A percentile compares a stretch with the other conserved stretches of the same genome.
phyloP scores from a whole-genome alignment of 768 basidiomycete genomes.

The Amanita muscaria region DNA sequence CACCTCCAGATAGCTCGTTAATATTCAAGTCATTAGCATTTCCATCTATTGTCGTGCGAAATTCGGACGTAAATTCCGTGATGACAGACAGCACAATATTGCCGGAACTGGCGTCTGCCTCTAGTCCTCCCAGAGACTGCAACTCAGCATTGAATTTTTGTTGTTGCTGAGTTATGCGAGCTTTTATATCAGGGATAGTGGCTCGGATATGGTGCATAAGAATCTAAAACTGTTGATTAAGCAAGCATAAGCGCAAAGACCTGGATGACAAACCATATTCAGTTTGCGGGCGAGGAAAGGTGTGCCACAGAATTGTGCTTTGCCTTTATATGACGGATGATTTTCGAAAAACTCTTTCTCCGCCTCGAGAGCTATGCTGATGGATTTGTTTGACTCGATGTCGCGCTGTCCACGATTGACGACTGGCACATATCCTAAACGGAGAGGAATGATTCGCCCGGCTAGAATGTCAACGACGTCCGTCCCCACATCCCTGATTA shows the following conservation, averaged over 20 bases:
- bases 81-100: slow-evolving; percentile 95
- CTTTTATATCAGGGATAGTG: slow-evolving; percentile 98
- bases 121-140: slow-evolving; percentile 71
- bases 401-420: slow-evolving; percentile 98
- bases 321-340: slow-evolving; percentile 87
- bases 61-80: slow-evolving; percentile 96
- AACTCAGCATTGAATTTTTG: slow-evolving; percentile 86
- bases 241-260: not conserved
- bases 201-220: slow-evolving; percentile 98
- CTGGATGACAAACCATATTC: slow-evolving; percentile 63
- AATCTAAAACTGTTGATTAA: slow-evolving; percentile 43
- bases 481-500: slow-evolving; percentile 80
- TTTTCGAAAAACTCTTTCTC: slow-evolving; percentile 94
- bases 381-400: slow-evolving; percentile 85
- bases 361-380: slow-evolving; percentile 74
- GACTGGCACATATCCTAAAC: slow-evolving; percentile 95
- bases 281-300: slow-evolving; percentile 93
- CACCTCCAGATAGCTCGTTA: slow-evolving; percentile 97
- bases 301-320: slow-evolving; percentile 94
- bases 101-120: slow-evolving; percentile 79
- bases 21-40: slow-evolving; percentile 91
- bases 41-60: slow-evolving; percentile 95
- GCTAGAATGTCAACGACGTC: slow-evolving; percentile 99
- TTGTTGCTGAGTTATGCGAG: slow-evolving; percentile 84
- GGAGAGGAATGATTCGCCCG: slow-evolving; percentile 90